Conservation (phyloP, 202 grass and related monocot species). For the Elaeis oleifera region DNA sequence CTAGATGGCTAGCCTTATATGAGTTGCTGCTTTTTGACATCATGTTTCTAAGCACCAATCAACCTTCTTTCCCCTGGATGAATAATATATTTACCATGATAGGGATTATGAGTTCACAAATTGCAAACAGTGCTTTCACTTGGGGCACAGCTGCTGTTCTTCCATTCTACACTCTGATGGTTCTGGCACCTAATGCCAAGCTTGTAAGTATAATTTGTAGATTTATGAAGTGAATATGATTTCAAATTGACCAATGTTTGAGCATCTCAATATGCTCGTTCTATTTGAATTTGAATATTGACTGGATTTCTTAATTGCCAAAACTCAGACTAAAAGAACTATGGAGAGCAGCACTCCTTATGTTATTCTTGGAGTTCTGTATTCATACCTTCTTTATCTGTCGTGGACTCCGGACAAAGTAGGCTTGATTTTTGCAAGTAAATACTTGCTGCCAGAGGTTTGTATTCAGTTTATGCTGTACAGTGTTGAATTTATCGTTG, state of each 20-base stretch:
- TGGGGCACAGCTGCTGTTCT: conserved; percentile 77
- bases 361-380: conserved; percentile 60
- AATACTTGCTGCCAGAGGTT: conserved; percentile 98
- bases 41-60: too few relatives aligned
- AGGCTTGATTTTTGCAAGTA: conserved; percentile 77
- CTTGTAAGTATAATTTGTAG: conserved; percentile 38
- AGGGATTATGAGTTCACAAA: conserved; percentile 74
- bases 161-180: conserved; percentile 97
- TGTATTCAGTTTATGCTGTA: neutral
- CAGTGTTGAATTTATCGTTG: neutral
- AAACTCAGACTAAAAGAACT: conserved; percentile 54
- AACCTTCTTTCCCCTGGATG: too few relatives aligned
- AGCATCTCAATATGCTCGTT: neutral
- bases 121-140: conserved; percentile 79
- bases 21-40: too few relatives aligned
- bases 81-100: neutral
- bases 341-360: conserved; percentile 83
- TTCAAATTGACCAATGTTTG: neutral
- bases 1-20: too few relatives aligned
- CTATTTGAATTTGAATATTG: neutral
- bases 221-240: neutral
- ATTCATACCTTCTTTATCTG: conserved; percentile 77
- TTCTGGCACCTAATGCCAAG: conserved; percentile 71
- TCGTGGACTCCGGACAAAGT: conserved; percentile 86
- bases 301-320: neutral